Evolutionary conservation across 352 stramenopile genomes (phyloP), one percentile per base, ranked within the genome.

Genomic region (Thraustochytrium striatum): DNA sequence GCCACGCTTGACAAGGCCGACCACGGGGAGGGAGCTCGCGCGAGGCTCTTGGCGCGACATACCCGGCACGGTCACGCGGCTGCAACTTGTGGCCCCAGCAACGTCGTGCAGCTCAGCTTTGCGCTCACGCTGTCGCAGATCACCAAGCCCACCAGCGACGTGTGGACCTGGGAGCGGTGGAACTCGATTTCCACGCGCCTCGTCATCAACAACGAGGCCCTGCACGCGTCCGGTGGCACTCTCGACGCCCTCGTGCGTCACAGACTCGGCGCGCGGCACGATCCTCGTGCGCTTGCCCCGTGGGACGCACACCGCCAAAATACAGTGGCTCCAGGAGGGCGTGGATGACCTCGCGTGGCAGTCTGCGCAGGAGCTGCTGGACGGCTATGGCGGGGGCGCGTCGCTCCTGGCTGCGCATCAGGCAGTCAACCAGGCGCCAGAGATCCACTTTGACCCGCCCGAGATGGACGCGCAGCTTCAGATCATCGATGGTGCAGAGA

Each of bases 131-230:
- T 78, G 21, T 70, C 44, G 16, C 70, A 82, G 73, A 72, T 83
- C 58, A 78, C 81, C 19, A 43, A 82, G 30, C 81, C 83, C 21
- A 52, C 70, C 50, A 85, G 84, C 36, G 84, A 87, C 83, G 68
- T 52, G 30, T 86, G 83, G 83, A 87, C 84, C 38, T 87, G 82
- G 82, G 83, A 84, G 69, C 75, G 78, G 38, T 86, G 83, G 83
- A 84, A 78, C 68, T 72, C 81, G 11, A 50, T 87, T 33, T 79
- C 79, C 38, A 47, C 81, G 36, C 82, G 82, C 44, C 65, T 87
- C 7, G 21, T 86, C 7, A 69, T 87, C 43, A 84, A 87, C 61
- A 81, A 83, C n/a, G 68, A 82, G 16, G 59, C 81, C 11, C 81
- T 85, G 28, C 72, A 57, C 53, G 84, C 84, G 38, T 83, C 72